Percentiles rank a stretch among this genome's conserved stretches.
These are phyloP conservation scores for Solanum habrochaites DNA, from an alignment of 257 asterid genomes.

Conservation along the genomic window DNA sequence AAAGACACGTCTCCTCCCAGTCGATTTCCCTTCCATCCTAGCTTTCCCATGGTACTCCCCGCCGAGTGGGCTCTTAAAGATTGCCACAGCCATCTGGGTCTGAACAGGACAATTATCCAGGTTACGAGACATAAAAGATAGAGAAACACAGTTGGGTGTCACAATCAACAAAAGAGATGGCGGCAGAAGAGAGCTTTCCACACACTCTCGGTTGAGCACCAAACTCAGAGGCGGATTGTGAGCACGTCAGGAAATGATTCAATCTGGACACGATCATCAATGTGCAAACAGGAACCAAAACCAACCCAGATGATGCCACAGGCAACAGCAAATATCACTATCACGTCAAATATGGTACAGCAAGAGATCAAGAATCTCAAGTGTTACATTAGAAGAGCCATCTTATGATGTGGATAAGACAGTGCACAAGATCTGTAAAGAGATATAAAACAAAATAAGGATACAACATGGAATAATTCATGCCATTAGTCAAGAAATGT, in stretches of 20 bases:
- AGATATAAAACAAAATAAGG: not conserved
- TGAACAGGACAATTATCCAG: constrained; percentile 69
- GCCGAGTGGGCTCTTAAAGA: constrained; percentile 58
- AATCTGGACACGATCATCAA: constrained; percentile 35
- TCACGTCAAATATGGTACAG: not conserved
- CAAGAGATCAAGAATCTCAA: constrained; percentile 12
- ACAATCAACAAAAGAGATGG: constrained; percentile 55
- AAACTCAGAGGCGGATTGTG: constrained; percentile 41
- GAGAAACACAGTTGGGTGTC: constrained; percentile 17
- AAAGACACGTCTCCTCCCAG: constrained; percentile 73
- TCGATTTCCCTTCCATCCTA: constrained; percentile 48
- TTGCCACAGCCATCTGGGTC: constrained; percentile 95
- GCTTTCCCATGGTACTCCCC: constrained; percentile 59
- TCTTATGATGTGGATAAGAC: constrained; percentile 16
- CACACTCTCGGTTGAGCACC: constrained; percentile 38
- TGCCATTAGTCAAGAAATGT: not conserved
- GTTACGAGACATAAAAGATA: constrained; percentile 63
- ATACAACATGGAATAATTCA: not conserved
- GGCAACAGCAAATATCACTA: not conserved
- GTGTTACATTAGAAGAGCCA: constrained; percentile 38
- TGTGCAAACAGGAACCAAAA: constrained; percentile 10
- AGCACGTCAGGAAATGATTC: constrained; percentile 8
- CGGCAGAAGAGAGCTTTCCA: constrained; percentile 37
- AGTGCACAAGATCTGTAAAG: constrained; percentile 26
- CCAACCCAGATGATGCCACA: constrained; percentile 3